These are phyloP conservation scores for Vigna nakashimae DNA, from an alignment of 306 rosid species.

Conservation along the genomic window DNA sequence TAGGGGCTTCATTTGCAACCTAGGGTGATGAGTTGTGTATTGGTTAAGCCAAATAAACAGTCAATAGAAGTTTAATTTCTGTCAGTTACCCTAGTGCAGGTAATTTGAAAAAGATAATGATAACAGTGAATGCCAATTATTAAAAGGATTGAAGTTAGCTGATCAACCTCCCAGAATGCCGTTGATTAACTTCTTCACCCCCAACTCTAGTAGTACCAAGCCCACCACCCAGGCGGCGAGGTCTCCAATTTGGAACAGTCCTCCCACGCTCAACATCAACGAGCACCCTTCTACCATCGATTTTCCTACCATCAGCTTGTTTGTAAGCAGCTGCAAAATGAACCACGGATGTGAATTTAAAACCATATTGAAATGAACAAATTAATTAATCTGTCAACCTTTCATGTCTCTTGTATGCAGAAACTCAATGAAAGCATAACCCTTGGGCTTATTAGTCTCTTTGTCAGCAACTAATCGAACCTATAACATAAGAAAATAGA, in stretches of 20 bases:
- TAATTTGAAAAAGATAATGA: not conserved
- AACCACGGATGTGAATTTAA: conserved; percentile 24
- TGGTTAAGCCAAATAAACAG: conserved; percentile 6
- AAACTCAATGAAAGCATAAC: conserved; percentile 94
- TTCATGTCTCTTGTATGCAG: conserved; percentile 98
- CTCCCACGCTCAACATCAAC: conserved; percentile 99
- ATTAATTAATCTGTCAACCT: conserved; percentile 58
- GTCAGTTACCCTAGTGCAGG: not conserved
- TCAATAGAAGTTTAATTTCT: conserved; percentile 8
- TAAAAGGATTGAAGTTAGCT: conserved; percentile 4
- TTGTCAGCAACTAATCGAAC: conserved; percentile 82
- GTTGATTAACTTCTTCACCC: conserved; percentile 92
- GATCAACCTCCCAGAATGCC: conserved; percentile 80
- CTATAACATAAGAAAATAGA: conserved; percentile 50
- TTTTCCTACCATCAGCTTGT: conserved; percentile 99
- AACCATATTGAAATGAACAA: not conserved
- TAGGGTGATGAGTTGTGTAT: not conserved
- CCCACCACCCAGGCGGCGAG: conserved; percentile 98
- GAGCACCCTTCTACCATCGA: conserved; percentile 95
- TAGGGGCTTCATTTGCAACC: not conserved
- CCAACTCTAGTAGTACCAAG: conserved; percentile 98
- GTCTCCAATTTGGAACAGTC: conserved; percentile 99
- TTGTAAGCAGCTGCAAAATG: conserved; percentile 89
- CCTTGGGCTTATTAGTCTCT: conserved; percentile 82
- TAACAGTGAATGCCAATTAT: not conserved